Base-by-base conservation (phyloP, 1,284 basidiomycete genomes). In the Vanrija humicola region DNA sequence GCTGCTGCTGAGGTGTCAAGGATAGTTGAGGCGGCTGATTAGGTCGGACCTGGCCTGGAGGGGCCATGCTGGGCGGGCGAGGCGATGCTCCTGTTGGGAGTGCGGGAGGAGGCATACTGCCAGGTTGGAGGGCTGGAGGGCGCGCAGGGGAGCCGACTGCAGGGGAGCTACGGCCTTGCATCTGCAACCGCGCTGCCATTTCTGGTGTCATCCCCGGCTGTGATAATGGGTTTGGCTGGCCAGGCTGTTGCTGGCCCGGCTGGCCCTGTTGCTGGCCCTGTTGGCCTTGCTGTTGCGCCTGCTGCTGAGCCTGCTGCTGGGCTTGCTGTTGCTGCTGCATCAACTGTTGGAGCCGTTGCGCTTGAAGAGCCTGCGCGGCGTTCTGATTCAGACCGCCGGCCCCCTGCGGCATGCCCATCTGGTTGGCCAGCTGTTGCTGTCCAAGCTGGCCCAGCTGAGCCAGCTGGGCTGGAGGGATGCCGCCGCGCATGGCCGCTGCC, bases 1-100 rank as follows among this genome's bases (percentile, higher is more conserved):
- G 67, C 43, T 68, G 68, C 48, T 72, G 73, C 42, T 70, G 67
- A 5, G 63, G 68, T 6, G 58, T 62, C 14, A 63, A 49, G 5
- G 56, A 56, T 28, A 63, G 54, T 8, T 42, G 43, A 2, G 57
- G 52, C 18, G 50, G 9, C 12, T 12, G 34, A 14, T 34, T 34
- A 5, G 34, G 50, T 9, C 46, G 40, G 14, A 34, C 46, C 26
- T 26, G 56, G 18, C 15, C 21, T 3, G 57, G 60, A 2, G 57
- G 47, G 4, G 46, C 46, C 56, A 55, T 52, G 50, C 52, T 58
- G 15, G 46, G 50, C 3, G 53, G 57, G 26, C 56, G 52, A 40
- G 60, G 64, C 16, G 54, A 65, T 5, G 56, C 49, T 2, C 61
- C 57, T 19, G 51, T 18, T 7, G 60, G 61, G 5, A 62, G 43